Evolutionary conservation across 2,329 filamentous ascomycete genomes (phyloP).

Genomic region (Fusarium sp.): DNA sequence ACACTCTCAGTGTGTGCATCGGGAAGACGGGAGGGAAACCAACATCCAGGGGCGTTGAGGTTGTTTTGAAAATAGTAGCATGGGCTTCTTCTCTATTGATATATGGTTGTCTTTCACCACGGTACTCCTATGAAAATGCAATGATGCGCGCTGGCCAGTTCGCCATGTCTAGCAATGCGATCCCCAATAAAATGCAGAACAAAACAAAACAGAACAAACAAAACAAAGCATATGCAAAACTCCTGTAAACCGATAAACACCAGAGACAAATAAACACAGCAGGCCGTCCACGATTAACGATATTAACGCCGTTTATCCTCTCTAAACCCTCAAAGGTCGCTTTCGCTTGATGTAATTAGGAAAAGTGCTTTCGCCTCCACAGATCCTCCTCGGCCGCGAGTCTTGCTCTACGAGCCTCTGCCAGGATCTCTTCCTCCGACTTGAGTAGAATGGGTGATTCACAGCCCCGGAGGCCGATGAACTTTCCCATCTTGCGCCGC

Average conservation of each 20-base stretch:
- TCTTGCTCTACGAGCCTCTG: slow-evolving; percentile 59
- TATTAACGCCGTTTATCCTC: slow-evolving; percentile 14
- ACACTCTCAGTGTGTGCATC: slow-evolving; percentile 3
- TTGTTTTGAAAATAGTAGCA: slow-evolving; percentile 41
- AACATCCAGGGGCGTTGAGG: slow-evolving; percentile 36
- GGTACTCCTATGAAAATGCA: slow-evolving; percentile 46
- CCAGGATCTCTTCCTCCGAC: slow-evolving; percentile 65
- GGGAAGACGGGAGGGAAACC: slow-evolving; percentile 8
- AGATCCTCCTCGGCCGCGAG: slow-evolving; percentile 62
- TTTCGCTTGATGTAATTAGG: slow-evolving; percentile 34
- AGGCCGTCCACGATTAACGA: slow-evolving; percentile 3
- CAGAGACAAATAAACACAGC: slow-evolving; percentile 18
- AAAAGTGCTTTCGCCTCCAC: slow-evolving; percentile 62
- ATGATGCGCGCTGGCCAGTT: slow-evolving; percentile 42
- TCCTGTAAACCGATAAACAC: slow-evolving; percentile 9
- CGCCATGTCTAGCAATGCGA: slow-evolving; percentile 41
- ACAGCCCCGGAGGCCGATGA: slow-evolving; percentile 78
- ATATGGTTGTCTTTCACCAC: slow-evolving; percentile 21
- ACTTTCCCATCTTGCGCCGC: slow-evolving; percentile 78
- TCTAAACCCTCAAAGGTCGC: background rate
- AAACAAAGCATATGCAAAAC: slow-evolving; percentile 19
- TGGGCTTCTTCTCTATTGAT: slow-evolving; percentile 43
- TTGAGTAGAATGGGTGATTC: slow-evolving; percentile 57
- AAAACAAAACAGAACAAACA: slow-evolving; percentile 15
- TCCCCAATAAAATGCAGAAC: slow-evolving; percentile 27